These are phyloP conservation scores for Neurospora sp. DNA, from an alignment of 495 filamentous ascomycete genomes.

Conservation along the genomic window DNA sequence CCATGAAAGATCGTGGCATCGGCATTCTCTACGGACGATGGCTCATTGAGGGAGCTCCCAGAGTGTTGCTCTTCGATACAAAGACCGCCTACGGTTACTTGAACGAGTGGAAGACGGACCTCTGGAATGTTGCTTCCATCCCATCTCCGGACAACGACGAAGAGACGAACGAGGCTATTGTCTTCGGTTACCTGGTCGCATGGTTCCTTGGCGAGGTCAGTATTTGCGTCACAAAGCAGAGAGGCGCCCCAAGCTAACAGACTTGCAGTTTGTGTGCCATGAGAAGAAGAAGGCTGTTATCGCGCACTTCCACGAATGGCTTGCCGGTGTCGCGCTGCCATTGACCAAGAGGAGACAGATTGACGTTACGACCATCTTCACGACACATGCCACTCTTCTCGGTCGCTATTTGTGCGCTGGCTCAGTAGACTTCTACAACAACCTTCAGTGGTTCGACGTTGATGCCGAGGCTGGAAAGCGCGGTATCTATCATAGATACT, in stretches of 20 bases:
- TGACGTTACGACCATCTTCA: slow-evolving; percentile 97
- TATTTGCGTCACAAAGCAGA: background rate
- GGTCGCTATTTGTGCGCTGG: slow-evolving; percentile 95
- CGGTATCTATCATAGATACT: slow-evolving; percentile 97
- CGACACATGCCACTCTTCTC: slow-evolving; percentile 89
- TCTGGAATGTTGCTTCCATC: slow-evolving; percentile 90
- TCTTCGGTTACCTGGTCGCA: slow-evolving; percentile 93
- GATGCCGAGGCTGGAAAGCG: slow-evolving; percentile 95
- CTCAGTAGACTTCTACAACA: slow-evolving; percentile 98
- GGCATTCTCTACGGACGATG: slow-evolving; percentile 87
- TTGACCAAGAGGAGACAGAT: slow-evolving; percentile 87
- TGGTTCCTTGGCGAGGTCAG: slow-evolving; percentile 96
- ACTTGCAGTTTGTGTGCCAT: slow-evolving; percentile 75
- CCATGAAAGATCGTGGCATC: slow-evolving; percentile 88
- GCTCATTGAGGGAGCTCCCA: slow-evolving; percentile 92
- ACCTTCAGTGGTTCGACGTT: slow-evolving; percentile 93
- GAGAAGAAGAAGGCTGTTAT: slow-evolving; percentile 85
- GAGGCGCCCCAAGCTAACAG: slow-evolving; percentile 5
- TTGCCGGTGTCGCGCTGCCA: slow-evolving; percentile 91
- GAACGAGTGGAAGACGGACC: slow-evolving; percentile 94
- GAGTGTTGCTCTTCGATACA: slow-evolving; percentile 90
- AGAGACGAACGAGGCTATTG: slow-evolving; percentile 94
- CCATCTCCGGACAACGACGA: slow-evolving; percentile 83
- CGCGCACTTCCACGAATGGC: slow-evolving; percentile 98
- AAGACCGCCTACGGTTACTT: slow-evolving; percentile 82